A percentile compares a stretch with the other conserved stretches of the same genome.
Conservation (phyloP, 1,139 yeast species). For the Ogataea hybrid region DNA sequence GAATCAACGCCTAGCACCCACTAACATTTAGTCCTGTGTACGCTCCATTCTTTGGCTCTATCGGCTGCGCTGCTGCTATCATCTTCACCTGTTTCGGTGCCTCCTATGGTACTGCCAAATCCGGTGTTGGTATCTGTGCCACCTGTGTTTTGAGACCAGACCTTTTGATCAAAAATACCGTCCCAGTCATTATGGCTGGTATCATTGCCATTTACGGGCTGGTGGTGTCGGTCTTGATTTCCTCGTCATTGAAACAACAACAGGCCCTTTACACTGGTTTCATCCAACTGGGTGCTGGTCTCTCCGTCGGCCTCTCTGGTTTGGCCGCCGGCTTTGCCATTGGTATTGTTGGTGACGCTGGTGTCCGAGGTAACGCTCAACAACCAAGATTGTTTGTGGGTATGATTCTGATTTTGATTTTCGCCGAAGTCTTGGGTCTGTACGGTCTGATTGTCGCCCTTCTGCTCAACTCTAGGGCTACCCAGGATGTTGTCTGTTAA, state of each 20-base stretch:
- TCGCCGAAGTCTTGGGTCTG: constrained; percentile 97
- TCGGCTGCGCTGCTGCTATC: constrained; percentile 99
- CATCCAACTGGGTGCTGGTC: constrained; percentile 97
- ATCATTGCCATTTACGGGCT: constrained; percentile 98
- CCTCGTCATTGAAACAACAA: constrained; percentile 83
- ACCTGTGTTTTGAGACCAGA: constrained; percentile 98
- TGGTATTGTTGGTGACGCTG: constrained; percentile 98
- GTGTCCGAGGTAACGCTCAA: constrained; percentile 95
- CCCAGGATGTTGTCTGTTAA: constrained; percentile 84
- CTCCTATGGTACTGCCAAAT: constrained; percentile 98
- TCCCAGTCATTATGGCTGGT: constrained; percentile 99
- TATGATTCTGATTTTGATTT: constrained; percentile 94
- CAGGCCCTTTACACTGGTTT: constrained; percentile 97
- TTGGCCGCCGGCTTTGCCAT: constrained; percentile 98
- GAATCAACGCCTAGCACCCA: neutral
- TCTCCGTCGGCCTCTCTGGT: constrained; percentile 96
- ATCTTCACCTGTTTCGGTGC: constrained; percentile 99
- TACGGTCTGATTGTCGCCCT: constrained; percentile 98
- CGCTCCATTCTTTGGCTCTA: constrained; percentile 96
- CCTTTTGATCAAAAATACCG: constrained; percentile 81
- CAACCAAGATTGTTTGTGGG: constrained; percentile 98
- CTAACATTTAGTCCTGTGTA: constrained; percentile 54
- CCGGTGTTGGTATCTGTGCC: constrained; percentile 99
- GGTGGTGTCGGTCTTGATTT: constrained; percentile 93
- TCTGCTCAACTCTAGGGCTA: constrained; percentile 95